Evolutionary conservation across 2,329 filamentous ascomycete genomes (phyloP), one percentile per base, ranked within the genome.

Genomic region (Ophiognomonia clavigignenti-juglandacearum): DNA sequence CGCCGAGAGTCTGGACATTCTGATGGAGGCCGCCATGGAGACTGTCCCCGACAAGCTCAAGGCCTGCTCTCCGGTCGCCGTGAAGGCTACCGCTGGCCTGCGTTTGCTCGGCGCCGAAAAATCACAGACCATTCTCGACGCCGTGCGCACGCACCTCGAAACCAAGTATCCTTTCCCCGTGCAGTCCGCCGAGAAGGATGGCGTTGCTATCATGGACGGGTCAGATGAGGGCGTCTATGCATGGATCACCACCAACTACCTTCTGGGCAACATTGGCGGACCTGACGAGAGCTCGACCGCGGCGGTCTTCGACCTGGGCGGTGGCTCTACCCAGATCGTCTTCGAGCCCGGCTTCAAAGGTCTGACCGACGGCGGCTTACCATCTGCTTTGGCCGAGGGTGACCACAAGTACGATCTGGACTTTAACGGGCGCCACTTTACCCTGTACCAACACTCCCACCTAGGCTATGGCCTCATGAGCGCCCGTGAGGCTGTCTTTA

Each of bases 161-260:
- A 88, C 83, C 19, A 79, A 82, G 50, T 98, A 95, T 61, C 93
- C 93, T 11, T 98, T 98, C 78, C 90, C 93, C 1, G 88, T 98
- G 35, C 86, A 98, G 47, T 85, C 88, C 11, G 78, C 83, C 54
- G 88, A 89, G 59, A 84, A 92, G 57, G 83, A 87, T 46, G 93
- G 95, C 47, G 89, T 98, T 23, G 82, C 90, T 53, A 95, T 98
- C 65, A 98, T 98, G 93, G 91, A 96, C 59, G 93, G 93, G 53
- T 90, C 88, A 42, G 88, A 96, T 61, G 93, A 98, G 71, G 93
- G 93, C 63, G 92, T 98, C 24, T 98, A 95, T 63, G 95, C 93
- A 44, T 98, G 93, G 93, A 95, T 98, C 65, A 98, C 93, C 6
- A 93, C 90, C 56, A 98, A 98, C 76, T 98, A 98, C 69, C 85